Percentiles rank a stretch among this genome's conserved stretches.
Evolutionary conservation across 768 basidiomycete species (phyloP).

Genomic region (Tylopilus vinaceipallidus): DNA sequence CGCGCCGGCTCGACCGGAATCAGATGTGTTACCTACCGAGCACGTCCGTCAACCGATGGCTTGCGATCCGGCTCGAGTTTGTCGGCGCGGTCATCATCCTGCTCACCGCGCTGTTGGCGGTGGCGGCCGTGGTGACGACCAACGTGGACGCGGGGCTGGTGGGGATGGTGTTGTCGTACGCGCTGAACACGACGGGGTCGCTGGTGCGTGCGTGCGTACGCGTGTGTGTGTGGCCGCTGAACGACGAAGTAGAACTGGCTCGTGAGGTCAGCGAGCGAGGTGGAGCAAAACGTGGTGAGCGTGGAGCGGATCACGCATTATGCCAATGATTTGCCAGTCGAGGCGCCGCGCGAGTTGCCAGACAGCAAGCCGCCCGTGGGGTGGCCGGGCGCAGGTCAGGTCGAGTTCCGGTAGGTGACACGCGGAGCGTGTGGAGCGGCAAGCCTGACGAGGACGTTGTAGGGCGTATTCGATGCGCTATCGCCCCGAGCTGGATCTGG

Average conservation of each 20-base stretch:
- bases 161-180: slow-evolving; percentile 83
- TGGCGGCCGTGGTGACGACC: slow-evolving; percentile 68
- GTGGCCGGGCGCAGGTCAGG: slow-evolving; percentile 75
- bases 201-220: slow-evolving; percentile 45
- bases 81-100: slow-evolving; percentile 81
- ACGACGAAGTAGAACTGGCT: slow-evolving; percentile 62
- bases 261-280: slow-evolving; percentile 79
- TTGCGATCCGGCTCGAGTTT: slow-evolving; percentile 80
- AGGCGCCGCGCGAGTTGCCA: slow-evolving; percentile 71
- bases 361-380: slow-evolving; percentile 47
- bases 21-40: slow-evolving; percentile 76
- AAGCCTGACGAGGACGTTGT: neutral
- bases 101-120: slow-evolving; percentile 61
- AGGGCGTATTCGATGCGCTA: slow-evolving; percentile 78
- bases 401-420: slow-evolving; percentile 67
- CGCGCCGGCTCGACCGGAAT: slow-evolving; percentile 79
- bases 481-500: slow-evolving; percentile 74
- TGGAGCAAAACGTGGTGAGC: slow-evolving; percentile 88
- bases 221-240: too few species aligned
- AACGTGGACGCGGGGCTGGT: slow-evolving; percentile 87
- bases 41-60: slow-evolving; percentile 78
- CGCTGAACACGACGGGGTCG: slow-evolving; percentile 78
- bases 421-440: neutral
- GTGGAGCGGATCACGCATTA: slow-evolving; percentile 88
- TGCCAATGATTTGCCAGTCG: slow-evolving; percentile 58